These are phyloP conservation scores for Amphicarpaea edgeworthii DNA, from an alignment of 306 rosid species.

Conservation along the genomic window DNA sequence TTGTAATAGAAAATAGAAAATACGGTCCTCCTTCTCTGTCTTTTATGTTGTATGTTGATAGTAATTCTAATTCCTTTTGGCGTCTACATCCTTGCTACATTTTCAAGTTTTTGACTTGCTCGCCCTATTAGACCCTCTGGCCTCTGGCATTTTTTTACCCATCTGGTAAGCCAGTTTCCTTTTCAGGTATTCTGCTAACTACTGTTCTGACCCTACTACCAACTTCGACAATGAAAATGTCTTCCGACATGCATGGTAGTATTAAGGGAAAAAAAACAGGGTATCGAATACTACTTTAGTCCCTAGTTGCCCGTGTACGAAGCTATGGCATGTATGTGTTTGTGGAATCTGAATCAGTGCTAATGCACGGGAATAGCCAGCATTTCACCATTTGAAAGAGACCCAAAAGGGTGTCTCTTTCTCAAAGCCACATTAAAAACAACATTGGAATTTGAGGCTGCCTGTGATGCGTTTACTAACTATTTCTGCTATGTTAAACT, in stretches of 20 bases:
- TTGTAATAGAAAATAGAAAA: slow-evolving; percentile 29
- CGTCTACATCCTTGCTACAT: slow-evolving; percentile 4
- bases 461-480: slow-evolving; percentile 22
- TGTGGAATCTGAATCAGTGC: slow-evolving; percentile 42
- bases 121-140: not conserved
- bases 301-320: slow-evolving; percentile 31
- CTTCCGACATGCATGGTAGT: slow-evolving; percentile 45
- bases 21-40: not conserved
- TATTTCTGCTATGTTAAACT: slow-evolving; percentile 24
- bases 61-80: not conserved
- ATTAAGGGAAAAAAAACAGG: slow-evolving; percentile 19
- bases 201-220: slow-evolving; percentile 47
- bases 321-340: slow-evolving; percentile 31
- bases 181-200: slow-evolving; percentile 22
- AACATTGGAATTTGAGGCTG: slow-evolving; percentile 25
- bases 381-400: slow-evolving; percentile 29
- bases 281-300: slow-evolving; percentile 33
- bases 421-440: slow-evolving; percentile 32
- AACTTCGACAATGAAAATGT: slow-evolving; percentile 36
- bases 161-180: slow-evolving; percentile 29
- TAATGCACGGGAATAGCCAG: slow-evolving; percentile 13
- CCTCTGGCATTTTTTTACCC: slow-evolving; percentile 14
- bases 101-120: slow-evolving; percentile 38
- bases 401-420: slow-evolving; percentile 25
- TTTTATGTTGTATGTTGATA: slow-evolving; percentile 20